phyloP scores from a whole-genome alignment of 495 filamentous ascomycete species.

The Astrocystis sublimbata region DNA sequence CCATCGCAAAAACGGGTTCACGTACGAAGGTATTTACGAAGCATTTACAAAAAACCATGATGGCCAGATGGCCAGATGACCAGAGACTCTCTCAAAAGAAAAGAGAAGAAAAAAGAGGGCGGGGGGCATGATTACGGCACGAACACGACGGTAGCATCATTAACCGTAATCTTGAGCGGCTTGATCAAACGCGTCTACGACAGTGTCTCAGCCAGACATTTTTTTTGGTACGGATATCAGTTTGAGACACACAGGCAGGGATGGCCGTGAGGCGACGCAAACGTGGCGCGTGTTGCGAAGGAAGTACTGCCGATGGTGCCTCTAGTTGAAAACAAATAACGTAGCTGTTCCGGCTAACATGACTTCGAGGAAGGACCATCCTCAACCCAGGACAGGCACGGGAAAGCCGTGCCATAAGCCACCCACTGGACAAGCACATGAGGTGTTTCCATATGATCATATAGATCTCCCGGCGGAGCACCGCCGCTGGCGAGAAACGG shows the following conservation, averaged over 20 bases:
- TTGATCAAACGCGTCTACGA: conserved; percentile 62
- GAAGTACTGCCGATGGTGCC: conserved; percentile 49
- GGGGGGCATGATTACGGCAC: conserved; percentile 66
- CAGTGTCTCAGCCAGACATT: conserved; percentile 47
- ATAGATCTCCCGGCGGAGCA: conserved; percentile 78
- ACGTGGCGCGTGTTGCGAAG: conserved; percentile 41
- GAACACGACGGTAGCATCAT: conserved; percentile 64
- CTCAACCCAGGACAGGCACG: conserved; percentile 58
- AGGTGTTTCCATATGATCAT: conserved; percentile 65
- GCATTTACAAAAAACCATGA: too few relatives aligned
- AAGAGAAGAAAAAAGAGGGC: conserved; percentile 70
- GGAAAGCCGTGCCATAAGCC: conserved; percentile 56
- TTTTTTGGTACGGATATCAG: conserved; percentile 55
- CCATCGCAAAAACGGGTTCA: too few relatives aligned
- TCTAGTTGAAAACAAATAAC: conserved; percentile 49
- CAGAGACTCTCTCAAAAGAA: conserved; percentile 78
- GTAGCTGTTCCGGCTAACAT: conserved; percentile 52
- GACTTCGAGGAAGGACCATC: conserved; percentile 59
- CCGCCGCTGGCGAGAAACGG: conserved; percentile 77
- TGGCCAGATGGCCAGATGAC: conserved; percentile 73
- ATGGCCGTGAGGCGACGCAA: conserved; percentile 48
- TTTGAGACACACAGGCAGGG: conserved; percentile 49
- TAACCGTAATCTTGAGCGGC: conserved; percentile 62
- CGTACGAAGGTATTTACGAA: too few relatives aligned
- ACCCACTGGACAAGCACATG: conserved; percentile 70